Percentiles rank a stretch among this genome's conserved stretches.
These are phyloP conservation scores for Populus ilicifolia DNA, from an alignment of 345 rosid genomes.

Conservation along the genomic window DNA sequence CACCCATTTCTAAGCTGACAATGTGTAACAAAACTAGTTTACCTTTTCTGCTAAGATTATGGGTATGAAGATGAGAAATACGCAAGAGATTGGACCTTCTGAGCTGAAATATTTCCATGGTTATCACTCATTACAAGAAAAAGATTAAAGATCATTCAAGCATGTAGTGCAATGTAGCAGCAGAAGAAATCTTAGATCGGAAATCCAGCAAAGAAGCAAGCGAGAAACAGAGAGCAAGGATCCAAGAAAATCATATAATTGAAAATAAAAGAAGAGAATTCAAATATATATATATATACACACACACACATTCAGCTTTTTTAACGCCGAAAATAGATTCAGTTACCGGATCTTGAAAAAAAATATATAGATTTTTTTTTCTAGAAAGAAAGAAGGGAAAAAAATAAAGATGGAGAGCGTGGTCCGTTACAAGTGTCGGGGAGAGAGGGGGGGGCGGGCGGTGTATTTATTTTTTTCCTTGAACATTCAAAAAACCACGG, in stretches of 20 bases:
- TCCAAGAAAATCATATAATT: slow-evolving; percentile 19
- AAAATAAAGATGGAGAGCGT: slow-evolving; percentile 10
- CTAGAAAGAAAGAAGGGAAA: neutral
- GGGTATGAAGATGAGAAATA: slow-evolving; percentile 25
- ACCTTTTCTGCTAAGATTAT: slow-evolving; percentile 39
- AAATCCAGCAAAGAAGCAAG: slow-evolving; percentile 13
- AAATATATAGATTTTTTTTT: neutral
- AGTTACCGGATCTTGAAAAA: slow-evolving; percentile 23
- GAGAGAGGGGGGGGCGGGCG: slow-evolving; percentile 7
- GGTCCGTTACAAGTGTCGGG: neutral
- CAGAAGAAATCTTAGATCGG: slow-evolving; percentile 34
- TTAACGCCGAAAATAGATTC: neutral
- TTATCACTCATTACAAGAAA: slow-evolving; percentile 22
- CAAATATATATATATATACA: too few species aligned
- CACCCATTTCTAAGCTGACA: neutral
- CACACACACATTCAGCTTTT: neutral
- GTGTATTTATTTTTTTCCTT: slow-evolving; percentile 25
- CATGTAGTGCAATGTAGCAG: slow-evolving; percentile 3
- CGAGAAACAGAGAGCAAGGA: slow-evolving; percentile 23
- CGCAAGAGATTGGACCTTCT: slow-evolving; percentile 30
- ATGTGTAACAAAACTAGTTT: neutral
- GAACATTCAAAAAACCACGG: slow-evolving; percentile 58
- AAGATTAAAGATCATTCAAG: neutral
- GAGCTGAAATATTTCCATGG: slow-evolving; percentile 49
- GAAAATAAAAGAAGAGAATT: neutral